Base-by-base conservation (phyloP, 2,329 filamentous ascomycete species). In the Ramularia endophylla region DNA sequence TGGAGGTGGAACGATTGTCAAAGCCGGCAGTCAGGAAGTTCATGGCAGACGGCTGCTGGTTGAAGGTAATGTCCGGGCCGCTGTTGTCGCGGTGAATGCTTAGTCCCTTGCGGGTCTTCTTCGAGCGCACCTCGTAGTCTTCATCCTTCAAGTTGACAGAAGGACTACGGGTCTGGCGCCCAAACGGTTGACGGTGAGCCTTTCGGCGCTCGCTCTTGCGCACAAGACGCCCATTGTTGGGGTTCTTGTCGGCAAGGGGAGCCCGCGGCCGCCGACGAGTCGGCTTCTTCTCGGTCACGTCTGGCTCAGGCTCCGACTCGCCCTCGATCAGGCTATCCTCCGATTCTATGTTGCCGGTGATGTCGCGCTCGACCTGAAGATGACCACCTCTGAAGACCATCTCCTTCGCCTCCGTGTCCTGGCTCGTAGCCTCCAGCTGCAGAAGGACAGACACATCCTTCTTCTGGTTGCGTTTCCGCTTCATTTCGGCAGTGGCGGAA, bases 401-500 rank as follows among this genome's bases (percentile, higher is more conserved):
- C 64, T 88, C 84, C 0, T 65, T 76, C 7, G 80, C 75, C 42
- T 77, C 73, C 25, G 87, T 77, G 2, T 72, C 69, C 48, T 74
- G 70, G 1, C 85, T 87, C 13, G 77, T 78, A 38, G 72, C 62
- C 52, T 80, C 73, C 63, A 90, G 79, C 44, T 77, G 75, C 41
- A 77, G 70, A 16, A 87, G 66, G n/a, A 87, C 80, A 1, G 78
- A 81, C n/a, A 70, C 73, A 40, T 82, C 78, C 61, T 90, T 90
- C 54, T 83, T 80, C 63, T 90, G 85, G 58, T 89, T 89, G 38
- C 85, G 73, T 65, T 79, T 85, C 33, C 81, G 75, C 53, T 79
- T 82, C 72, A 85, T 83, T 46, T 83, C 77, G 12, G 80, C 74
- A 4, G 81, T 85, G 4, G 85, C 85, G 39, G 85, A 80, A 61